These are phyloP conservation scores for Russula earlei DNA, from an alignment of 768 basidiomycete species.

Conservation along the genomic window DNA sequence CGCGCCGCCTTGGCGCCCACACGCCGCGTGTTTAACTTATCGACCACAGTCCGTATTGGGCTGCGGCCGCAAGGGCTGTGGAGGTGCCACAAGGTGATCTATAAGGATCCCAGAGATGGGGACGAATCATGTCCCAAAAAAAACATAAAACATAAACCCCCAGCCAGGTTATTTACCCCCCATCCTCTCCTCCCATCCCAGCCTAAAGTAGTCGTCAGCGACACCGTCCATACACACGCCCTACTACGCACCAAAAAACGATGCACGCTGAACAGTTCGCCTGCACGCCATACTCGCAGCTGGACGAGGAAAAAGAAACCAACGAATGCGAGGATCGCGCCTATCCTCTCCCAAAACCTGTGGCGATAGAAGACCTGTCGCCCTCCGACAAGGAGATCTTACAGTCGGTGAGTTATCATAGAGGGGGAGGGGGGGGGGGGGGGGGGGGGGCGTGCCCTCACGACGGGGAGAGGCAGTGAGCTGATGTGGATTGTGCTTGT, in stretches of 20 bases:
- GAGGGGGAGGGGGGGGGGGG: too few relatives aligned
- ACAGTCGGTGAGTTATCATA: not conserved
- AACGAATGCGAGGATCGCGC: not conserved
- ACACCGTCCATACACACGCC: too few relatives aligned
- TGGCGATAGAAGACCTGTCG: conserved; percentile 10
- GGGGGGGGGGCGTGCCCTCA: not conserved
- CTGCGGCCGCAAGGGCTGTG: conserved; percentile 12
- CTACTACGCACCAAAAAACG: not conserved
- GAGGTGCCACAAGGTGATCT: conserved; percentile 9
- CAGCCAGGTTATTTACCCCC: not conserved
- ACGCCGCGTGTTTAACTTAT: conserved; percentile 6
- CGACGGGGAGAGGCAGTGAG: not conserved
- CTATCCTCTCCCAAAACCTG: conserved; percentile 7
- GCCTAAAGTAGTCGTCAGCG: not conserved
- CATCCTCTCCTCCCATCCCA: not conserved
- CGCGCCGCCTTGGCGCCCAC: not conserved
- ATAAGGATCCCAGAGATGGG: conserved; percentile 3
- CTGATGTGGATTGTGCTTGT: not conserved
- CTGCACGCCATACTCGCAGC: not conserved
- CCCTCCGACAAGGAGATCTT: conserved; percentile 1
- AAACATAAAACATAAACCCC: not conserved
- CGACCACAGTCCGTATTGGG: conserved; percentile 12
- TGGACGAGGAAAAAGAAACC: conserved; percentile 2
- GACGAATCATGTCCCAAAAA: not conserved
- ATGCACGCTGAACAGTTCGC: conserved; percentile 4